These are phyloP conservation scores for Aquilaria agallochum DNA, from an alignment of 441 rosid species.

Conservation along the genomic window DNA sequence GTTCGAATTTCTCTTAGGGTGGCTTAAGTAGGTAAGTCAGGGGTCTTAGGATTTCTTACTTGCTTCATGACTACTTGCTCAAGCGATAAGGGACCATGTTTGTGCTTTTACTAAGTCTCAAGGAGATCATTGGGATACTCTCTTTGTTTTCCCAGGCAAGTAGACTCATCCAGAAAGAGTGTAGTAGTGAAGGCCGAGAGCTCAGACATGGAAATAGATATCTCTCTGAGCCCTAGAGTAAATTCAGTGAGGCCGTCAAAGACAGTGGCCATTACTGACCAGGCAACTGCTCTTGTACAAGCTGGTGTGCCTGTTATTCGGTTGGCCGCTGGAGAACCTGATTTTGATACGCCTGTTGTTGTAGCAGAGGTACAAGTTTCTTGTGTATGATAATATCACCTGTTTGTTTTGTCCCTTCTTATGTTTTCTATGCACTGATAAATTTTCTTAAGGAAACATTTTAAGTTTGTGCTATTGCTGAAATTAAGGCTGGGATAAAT, in stretches of 20 bases:
- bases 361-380: conserved; percentile 62
- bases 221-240: conserved; percentile 78
- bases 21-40: no score
- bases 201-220: conserved; percentile 51
- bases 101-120: no score
- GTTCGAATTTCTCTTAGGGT: no score
- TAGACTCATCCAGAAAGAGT: conserved; percentile 21
- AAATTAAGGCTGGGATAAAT: conserved; percentile 76
- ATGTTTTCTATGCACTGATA: neutral
- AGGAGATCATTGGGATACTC: no score
- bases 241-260: conserved; percentile 86
- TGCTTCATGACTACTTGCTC: no score
- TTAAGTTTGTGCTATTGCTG: conserved; percentile 3
- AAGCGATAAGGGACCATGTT: no score
- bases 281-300: conserved; percentile 81
- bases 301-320: conserved; percentile 88
- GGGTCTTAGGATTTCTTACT: no score
- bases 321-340: conserved; percentile 98
- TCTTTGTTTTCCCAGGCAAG: conserved; percentile 12
- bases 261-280: conserved; percentile 91
- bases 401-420: neutral
- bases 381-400: neutral
- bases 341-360: conserved; percentile 80
- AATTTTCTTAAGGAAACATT: neutral
- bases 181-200: conserved; percentile 43